phyloP scores from a whole-genome alignment of 768 basidiomycete species.

The Daedaleopsis nitida region DNA sequence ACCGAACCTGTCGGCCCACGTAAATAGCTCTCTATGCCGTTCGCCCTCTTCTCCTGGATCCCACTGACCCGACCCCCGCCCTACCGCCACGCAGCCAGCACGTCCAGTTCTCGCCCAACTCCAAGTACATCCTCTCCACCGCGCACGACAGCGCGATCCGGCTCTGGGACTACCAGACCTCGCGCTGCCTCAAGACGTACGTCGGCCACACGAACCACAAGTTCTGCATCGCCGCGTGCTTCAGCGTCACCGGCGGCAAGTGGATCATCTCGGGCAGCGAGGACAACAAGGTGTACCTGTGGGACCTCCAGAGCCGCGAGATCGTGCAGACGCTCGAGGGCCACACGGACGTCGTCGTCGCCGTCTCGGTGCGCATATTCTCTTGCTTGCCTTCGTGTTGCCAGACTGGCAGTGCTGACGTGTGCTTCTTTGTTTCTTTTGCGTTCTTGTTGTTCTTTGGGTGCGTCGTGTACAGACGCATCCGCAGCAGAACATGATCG shows the following conservation, averaged over 20 bases:
- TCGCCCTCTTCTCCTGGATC: too few relatives aligned
- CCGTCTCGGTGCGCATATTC: constrained; percentile 60
- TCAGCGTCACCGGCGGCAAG: constrained; percentile 82
- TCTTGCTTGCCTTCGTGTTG: neutral
- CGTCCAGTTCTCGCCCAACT: constrained; percentile 94
- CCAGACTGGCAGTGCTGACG: neutral
- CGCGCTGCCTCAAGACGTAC: constrained; percentile 90
- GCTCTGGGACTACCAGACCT: constrained; percentile 93
- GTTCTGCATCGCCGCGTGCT: constrained; percentile 83
- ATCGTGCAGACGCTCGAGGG: constrained; percentile 80
- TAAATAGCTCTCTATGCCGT: neutral
- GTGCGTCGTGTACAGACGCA: constrained; percentile 58
- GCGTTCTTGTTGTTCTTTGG: too few relatives aligned
- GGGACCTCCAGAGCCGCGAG: constrained; percentile 89
- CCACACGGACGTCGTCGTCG: constrained; percentile 79
- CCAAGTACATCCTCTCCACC: constrained; percentile 91
- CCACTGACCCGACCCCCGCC: neutral
- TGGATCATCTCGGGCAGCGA: constrained; percentile 94
- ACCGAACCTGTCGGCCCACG: too few relatives aligned
- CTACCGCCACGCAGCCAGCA: constrained; percentile 86
- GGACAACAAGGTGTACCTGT: constrained; percentile 86
- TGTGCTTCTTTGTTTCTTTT: too few relatives aligned
- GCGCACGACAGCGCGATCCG: constrained; percentile 93
- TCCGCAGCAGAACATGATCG: constrained; percentile 84
- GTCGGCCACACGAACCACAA: constrained; percentile 79